Conservation (phyloP, 2,329 filamentous ascomycete genomes). For the Scedosporium aurantiacum region DNA sequence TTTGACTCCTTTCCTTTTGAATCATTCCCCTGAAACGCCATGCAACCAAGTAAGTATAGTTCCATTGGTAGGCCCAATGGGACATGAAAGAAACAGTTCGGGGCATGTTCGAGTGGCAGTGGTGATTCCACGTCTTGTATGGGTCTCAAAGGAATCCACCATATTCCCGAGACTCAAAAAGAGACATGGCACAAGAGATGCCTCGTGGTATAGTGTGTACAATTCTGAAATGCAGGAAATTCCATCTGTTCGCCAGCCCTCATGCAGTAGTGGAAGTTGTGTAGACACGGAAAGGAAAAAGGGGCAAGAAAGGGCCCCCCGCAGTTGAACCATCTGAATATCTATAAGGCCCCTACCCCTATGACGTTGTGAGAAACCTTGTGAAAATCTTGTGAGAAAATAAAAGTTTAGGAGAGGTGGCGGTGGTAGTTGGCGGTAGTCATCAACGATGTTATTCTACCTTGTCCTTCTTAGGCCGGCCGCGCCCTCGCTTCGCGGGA, state of each 20-base stretch:
- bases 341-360: background rate
- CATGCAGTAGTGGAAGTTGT: conserved; percentile 6
- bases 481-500: background rate
- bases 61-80: conserved; percentile 7
- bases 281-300: background rate
- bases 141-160: conserved; percentile 8
- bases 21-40: background rate
- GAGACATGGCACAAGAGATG: background rate
- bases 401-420: background rate
- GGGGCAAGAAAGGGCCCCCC: background rate
- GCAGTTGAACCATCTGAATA: background rate
- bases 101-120: background rate
- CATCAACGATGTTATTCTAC: background rate
- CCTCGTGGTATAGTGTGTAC: background rate
- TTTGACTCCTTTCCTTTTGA: conserved; percentile 5
- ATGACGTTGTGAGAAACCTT: too few relatives aligned
- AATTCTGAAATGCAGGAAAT: conserved; percentile 1
- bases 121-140: background rate
- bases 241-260: conserved; percentile 9
- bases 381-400: background rate
- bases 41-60: conserved; percentile 7
- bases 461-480: background rate
- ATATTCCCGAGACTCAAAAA: conserved; percentile 19
- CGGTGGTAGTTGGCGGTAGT: background rate
- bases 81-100: conserved; percentile 1